These are phyloP conservation scores for Globisporangium solare DNA, from an alignment of 352 stramenopile genomes.

Conservation along the genomic window DNA sequence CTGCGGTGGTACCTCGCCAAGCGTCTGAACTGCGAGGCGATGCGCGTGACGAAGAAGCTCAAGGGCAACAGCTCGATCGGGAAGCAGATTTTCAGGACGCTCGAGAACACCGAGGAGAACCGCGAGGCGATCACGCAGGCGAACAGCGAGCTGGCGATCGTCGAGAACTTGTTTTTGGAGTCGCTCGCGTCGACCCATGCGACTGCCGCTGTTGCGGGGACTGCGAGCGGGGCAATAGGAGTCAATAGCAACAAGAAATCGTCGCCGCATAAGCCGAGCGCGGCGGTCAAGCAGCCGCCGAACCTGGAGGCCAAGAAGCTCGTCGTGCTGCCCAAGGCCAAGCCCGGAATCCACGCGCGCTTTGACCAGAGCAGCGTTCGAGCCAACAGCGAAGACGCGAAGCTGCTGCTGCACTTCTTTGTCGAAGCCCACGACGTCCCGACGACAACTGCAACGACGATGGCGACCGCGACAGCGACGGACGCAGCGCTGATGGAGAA, in stretches of 20 bases:
- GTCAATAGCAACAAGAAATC: slow-evolving; percentile 9
- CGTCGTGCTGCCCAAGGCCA: slow-evolving; percentile 14
- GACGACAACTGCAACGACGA: too few relatives aligned
- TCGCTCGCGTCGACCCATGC: slow-evolving; percentile 42
- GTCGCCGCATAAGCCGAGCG: slow-evolving; percentile 16
- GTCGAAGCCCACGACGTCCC: slow-evolving; percentile 33
- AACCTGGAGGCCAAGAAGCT: slow-evolving; percentile 23
- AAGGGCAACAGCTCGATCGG: slow-evolving; percentile 87
- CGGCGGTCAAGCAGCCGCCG: slow-evolving; percentile 3
- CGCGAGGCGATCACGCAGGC: slow-evolving; percentile 46
- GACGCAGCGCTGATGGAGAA: slow-evolving; percentile 19
- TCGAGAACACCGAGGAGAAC: slow-evolving; percentile 62
- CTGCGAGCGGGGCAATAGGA: slow-evolving; percentile 4
- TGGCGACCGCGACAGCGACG: not conserved
- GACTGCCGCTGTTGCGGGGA: not conserved
- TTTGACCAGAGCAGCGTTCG: not conserved
- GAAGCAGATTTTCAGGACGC: slow-evolving; percentile 83
- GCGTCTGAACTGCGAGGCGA: slow-evolving; percentile 82
- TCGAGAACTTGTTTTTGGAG: slow-evolving; percentile 70
- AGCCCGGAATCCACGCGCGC: not conserved
- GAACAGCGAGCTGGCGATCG: slow-evolving; percentile 43
- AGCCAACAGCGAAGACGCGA: slow-evolving; percentile 61
- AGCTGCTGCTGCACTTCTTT: slow-evolving; percentile 76
- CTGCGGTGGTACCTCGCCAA: slow-evolving; percentile 84
- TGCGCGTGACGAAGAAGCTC: slow-evolving; percentile 88